Base-by-base conservation (phyloP, 257 asterid genomes). In the Nicotiana benthamiana region DNA sequence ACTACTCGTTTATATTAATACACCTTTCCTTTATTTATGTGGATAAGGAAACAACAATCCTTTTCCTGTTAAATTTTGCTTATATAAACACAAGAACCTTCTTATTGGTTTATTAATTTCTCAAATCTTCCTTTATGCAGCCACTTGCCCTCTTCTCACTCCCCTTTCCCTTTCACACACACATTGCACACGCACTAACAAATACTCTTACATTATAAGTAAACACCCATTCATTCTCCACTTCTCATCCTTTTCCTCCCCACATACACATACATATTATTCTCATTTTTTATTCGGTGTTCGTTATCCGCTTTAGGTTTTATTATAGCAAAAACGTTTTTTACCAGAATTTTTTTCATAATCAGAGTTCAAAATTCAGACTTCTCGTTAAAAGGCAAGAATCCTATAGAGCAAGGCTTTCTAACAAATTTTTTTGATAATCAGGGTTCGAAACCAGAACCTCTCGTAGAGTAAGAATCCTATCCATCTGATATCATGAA, bases 221-320 rank as follows among this genome's bases (percentile, higher is more conserved):
- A 68, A 20, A 20, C 30, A 36, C 32, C 43, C 30, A n/a, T 18
- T 36, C 54, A 10, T 36, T 67, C 53, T 67, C 75, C 2, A 1
- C 60, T 54, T 54, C 72, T 28, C 46, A 1, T 43, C 1, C 6
- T 52, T 27, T 15, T 13, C 9, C 27, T 53, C 30, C 17, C 6
- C 28, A 27, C 20, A 34, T 5, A 34, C 53, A 32, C 27, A 32
- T 3, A 65, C 17, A 34, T 3, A 67, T 34, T 4, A 18, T 67
- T n/a, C 1, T 32, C 4, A 1, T 20, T 20, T 0, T 1, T 67
- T 36, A 9, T 11, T 18, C 4, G 0, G 0, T 1, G 7, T 4
- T 66, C 9, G 4, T 0, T 32, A 66, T 52, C 7, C 43, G 9
- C 43, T 36, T 28, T 28, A 28, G 32, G n/a, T n/a, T n/a, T n/a